A percentile compares a stretch with the other conserved stretches of the same genome.
phyloP scores from a whole-genome alignment of 192 early-diverging fungal genomes.

The Piromyces sp. region DNA sequence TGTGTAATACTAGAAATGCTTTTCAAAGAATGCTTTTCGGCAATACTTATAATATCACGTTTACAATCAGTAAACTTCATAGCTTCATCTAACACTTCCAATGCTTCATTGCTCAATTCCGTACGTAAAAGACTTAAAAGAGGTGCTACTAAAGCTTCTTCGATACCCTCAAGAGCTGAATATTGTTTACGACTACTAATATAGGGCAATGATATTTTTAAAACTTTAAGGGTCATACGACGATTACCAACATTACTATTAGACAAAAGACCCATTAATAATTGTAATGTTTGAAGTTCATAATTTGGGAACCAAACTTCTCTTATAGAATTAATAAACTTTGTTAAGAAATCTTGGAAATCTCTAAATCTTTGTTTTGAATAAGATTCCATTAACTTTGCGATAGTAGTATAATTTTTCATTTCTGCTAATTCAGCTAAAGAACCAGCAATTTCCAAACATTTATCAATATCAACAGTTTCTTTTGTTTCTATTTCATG shows the following conservation, averaged over 20 bases:
- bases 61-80: conserved; percentile 6
- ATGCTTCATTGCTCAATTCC: conserved; percentile 39
- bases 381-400: conserved; percentile 35
- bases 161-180: conserved; percentile 21
- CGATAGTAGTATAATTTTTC: conserved; percentile 22
- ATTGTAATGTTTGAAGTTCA: conserved; percentile 35
- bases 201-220: conserved; percentile 48
- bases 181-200: conserved; percentile 16
- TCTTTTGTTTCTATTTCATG: background rate
- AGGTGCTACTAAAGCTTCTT: conserved; percentile 47
- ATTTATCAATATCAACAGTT: conserved; percentile 15
- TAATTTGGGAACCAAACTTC: conserved; percentile 45
- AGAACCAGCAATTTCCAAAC: conserved; percentile 26
- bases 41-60: conserved; percentile 12
- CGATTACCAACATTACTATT: conserved; percentile 42
- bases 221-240: conserved; percentile 35
- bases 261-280: conserved; percentile 39
- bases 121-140: conserved; percentile 47
- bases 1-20: conserved; percentile 11
- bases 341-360: conserved; percentile 57
- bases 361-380: conserved; percentile 42
- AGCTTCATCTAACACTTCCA: conserved; percentile 53
- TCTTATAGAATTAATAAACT: conserved; percentile 34
- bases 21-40: conserved; percentile 9
- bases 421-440: conserved; percentile 28